Base-by-base conservation (phyloP, 179 eudicot species). In the Amaranthus tricolor region DNA sequence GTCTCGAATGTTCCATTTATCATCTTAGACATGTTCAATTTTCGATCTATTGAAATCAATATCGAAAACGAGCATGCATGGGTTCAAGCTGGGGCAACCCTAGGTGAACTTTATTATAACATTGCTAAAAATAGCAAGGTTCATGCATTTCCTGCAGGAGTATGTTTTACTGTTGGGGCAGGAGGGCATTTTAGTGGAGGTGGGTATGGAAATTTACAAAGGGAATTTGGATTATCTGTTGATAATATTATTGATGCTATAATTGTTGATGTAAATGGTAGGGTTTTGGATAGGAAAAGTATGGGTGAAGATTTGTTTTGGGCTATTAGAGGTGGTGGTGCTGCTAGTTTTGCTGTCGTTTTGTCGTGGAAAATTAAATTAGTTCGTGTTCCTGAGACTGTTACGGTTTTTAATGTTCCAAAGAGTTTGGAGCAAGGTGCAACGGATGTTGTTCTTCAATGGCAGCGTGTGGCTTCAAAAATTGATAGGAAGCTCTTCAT, bases 321-420 rank as follows among this genome's bases (percentile, higher is more conserved):
- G 83, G 83, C 83, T 12, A 81, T 81, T 31, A 68, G 78, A 44
- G 86, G 86, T 1, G 86, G 86, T 6, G 84, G 82, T 6, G 87
- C 58, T 0, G 78, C 84, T 24, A 84, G 84, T 31, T 84, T 84
- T 40, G 61, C 84, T 16, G 84, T 84, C 0, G 70, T 84, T 0
- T 6, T 84, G 19, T 62, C 84, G 7, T 84, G 80, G 80, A 81
- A 70, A 63, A 74, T 81, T 48, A 64, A 72, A 57, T 50, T 84
- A 68, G 84, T 81, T 16, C 71, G 66, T 5, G 82, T 84, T 2
- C 87, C 84, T 0, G 6, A 61, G n/a, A 66, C 17, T n/a, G 76
- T 81, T 5, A 84, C 87, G 14, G 82, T 60, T 11, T 84, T 84
- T 11, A 47, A 57, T 1, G 73, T 81, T 11, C 49, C 52, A 2